phyloP scores from a whole-genome alignment of 1,284 basidiomycete genomes.

The Puccinia novopanici region DNA sequence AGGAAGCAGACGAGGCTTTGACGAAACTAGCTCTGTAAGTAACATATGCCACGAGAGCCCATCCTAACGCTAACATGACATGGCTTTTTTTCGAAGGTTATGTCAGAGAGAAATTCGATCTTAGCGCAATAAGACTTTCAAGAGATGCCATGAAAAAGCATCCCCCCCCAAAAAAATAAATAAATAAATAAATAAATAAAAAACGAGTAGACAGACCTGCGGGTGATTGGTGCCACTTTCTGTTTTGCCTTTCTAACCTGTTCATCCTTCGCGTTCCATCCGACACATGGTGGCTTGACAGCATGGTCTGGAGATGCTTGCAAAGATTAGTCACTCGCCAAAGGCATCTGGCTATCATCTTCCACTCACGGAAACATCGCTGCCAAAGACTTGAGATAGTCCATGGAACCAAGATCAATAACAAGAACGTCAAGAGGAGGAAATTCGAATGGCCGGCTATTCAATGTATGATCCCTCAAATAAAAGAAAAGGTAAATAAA shows the following conservation, averaged over 20 bases:
- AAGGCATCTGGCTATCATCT: slow-evolving; percentile 10
- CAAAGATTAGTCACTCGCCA: slow-evolving; percentile 53
- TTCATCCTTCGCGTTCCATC: slow-evolving; percentile 64
- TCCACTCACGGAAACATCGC: slow-evolving; percentile 4
- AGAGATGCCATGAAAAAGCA: too few relatives aligned
- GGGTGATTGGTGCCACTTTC: slow-evolving; percentile 17
- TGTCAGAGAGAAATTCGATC: neutral
- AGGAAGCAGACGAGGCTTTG: slow-evolving; percentile 69
- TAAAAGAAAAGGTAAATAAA: neutral
- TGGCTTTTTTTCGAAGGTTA: slow-evolving; percentile 58
- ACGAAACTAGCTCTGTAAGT: slow-evolving; percentile 66
- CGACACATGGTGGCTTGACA: slow-evolving; percentile 67
- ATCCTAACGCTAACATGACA: slow-evolving; percentile 70
- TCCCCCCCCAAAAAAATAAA: too few relatives aligned
- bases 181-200: too few relatives aligned
- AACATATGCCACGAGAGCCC: slow-evolving; percentile 72
- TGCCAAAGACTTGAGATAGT: slow-evolving; percentile 65
- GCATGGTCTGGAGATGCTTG: slow-evolving; percentile 40
- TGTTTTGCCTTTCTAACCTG: slow-evolving; percentile 39
- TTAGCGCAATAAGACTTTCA: too few relatives aligned
- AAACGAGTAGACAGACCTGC: slow-evolving; percentile 1
- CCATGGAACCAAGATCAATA: slow-evolving; percentile 74
- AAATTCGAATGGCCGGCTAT: slow-evolving; percentile 63
- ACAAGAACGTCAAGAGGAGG: slow-evolving; percentile 82
- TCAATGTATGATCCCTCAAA: neutral